A percentile compares a stretch with the other conserved stretches of the same genome.
Conservation (phyloP, 129 eudicot species). For the Smallanthus sonchifolius region DNA sequence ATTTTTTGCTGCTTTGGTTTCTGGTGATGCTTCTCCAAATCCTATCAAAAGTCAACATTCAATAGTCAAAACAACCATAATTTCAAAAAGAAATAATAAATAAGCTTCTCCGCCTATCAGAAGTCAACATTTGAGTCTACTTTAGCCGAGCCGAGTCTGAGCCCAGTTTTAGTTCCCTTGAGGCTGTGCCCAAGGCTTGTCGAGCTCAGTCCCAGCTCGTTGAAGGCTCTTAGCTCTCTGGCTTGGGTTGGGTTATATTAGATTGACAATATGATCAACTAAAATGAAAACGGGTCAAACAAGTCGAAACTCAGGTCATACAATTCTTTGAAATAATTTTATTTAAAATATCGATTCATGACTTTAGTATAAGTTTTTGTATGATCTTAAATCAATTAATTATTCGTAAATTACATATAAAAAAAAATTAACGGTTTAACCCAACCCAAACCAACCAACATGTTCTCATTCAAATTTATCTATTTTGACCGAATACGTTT, state of each 20-base stretch:
- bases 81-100: neutral
- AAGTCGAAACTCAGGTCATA: neutral
- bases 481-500: neutral
- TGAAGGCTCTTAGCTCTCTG: neutral
- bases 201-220: neutral
- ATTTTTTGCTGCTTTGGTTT: slow-evolving; percentile 77
- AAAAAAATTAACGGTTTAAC: neutral
- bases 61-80: neutral
- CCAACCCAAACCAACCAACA: neutral
- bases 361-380: neutral
- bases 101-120: neutral
- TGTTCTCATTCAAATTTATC: neutral
- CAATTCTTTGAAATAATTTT: neutral
- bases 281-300: neutral
- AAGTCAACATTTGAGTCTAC: neutral
- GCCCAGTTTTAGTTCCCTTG: neutral
- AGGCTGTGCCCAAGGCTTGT: neutral
- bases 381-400: neutral
- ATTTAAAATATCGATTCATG: neutral
- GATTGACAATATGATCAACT: neutral
- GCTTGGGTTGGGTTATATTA: neutral
- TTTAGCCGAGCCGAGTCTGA: neutral
- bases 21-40: slow-evolving; percentile 96
- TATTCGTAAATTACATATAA: neutral
- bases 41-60: slow-evolving; percentile 38